A percentile compares a stretch with the other conserved stretches of the same genome.
Evolutionary conservation across 768 basidiomycete species (phyloP).

Genomic region (Cystofilobasidium ferigula): DNA sequence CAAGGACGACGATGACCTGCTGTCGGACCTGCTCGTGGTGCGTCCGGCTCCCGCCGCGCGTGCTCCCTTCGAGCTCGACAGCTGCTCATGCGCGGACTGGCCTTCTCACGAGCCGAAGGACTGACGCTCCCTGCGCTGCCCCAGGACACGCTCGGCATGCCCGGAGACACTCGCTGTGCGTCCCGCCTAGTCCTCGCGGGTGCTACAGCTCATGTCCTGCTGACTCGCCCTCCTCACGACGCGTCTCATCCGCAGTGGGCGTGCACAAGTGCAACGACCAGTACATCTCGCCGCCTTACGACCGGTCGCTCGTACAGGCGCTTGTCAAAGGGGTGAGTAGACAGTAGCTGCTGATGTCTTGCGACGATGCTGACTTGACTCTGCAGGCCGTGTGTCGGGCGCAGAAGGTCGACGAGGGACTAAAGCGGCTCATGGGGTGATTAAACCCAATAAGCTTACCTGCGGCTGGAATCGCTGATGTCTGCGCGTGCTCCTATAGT

Average conservation of each 20-base stretch:
- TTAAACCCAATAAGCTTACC: neutral
- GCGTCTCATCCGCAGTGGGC: neutral
- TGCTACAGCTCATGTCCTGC: neutral
- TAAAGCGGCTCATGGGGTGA: neutral
- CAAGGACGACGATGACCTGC: slow-evolving; percentile 3
- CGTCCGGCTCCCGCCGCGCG: neutral
- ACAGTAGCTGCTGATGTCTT: neutral
- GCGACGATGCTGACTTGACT: neutral
- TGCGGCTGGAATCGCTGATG: neutral
- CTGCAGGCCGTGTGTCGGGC: neutral
- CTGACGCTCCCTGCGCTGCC: no score
- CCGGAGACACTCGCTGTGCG: neutral
- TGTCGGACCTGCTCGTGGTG: slow-evolving; percentile 5
- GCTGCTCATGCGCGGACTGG: no score
- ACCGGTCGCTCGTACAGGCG: neutral
- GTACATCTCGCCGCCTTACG: neutral
- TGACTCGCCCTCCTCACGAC: neutral
- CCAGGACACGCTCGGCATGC: neutral
- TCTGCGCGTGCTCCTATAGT: neutral
- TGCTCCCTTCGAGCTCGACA: no score
- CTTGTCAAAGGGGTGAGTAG: neutral
- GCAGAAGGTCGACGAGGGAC: neutral
- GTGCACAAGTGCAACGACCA: neutral
- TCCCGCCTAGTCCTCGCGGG: neutral
- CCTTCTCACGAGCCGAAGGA: neutral